phyloP scores from a whole-genome alignment of 768 basidiomycete genomes.

The Strobilomyces confusus region DNA sequence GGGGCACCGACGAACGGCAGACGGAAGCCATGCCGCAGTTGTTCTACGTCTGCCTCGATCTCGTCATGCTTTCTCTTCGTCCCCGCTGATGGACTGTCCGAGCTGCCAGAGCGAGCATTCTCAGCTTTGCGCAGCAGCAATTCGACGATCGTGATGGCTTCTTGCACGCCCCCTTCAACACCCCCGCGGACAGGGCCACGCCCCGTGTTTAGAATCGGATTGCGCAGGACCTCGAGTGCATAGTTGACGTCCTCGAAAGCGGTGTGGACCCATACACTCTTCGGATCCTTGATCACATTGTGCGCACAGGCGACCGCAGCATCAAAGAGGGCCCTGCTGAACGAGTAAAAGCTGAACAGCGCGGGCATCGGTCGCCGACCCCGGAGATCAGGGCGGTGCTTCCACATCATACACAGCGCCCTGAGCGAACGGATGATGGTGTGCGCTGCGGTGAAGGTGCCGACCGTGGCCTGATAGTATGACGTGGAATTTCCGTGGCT shows the following conservation, averaged over 20 bases:
- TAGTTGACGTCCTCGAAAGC: conserved; percentile 45
- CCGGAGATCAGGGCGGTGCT: conserved; percentile 31
- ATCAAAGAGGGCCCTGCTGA: conserved; percentile 60
- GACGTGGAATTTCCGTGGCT: conserved; percentile 25
- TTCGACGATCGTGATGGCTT: conserved; percentile 39
- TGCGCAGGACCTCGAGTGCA: conserved; percentile 43
- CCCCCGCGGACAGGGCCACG: conserved; percentile 32
- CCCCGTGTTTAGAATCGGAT: conserved; percentile 31
- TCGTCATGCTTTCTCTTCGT: conserved; percentile 44
- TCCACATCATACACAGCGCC: conserved; percentile 40
- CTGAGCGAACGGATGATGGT: conserved; percentile 51
- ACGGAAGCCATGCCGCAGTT: conserved; percentile 33
- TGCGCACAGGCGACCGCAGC: conserved; percentile 64
- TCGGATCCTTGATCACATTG: conserved; percentile 52
- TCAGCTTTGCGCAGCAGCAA: conserved; percentile 40
- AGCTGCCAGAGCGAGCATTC: conserved; percentile 18
- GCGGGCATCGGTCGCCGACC: conserved; percentile 38
- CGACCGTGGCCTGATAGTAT: conserved; percentile 51
- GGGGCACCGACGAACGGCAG: conserved; percentile 41
- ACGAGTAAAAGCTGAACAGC: conserved; percentile 53
- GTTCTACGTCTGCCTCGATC: conserved; percentile 33
- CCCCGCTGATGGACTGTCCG: conserved; percentile 23
- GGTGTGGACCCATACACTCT: conserved; percentile 41
- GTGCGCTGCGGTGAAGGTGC: conserved; percentile 64
- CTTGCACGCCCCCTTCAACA: conserved; percentile 31